These are phyloP conservation scores for Biscogniauxia marginata DNA, from an alignment of 2,329 filamentous ascomycete genomes.

Conservation along the genomic window DNA sequence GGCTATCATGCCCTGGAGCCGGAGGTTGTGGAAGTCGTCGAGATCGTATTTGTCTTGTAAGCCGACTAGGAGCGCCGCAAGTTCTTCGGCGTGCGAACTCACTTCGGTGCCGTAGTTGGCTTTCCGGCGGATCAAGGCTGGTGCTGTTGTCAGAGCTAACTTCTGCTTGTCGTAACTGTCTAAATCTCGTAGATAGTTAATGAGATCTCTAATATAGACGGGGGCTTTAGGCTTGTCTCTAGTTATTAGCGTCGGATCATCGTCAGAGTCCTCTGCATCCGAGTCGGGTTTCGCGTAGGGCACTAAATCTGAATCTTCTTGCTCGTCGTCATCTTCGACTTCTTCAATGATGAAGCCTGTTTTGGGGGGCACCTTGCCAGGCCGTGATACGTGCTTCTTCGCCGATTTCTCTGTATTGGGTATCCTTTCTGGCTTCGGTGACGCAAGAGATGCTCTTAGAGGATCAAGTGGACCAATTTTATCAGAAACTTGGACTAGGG, in stretches of 20 bases:
- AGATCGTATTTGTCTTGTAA: constrained; percentile 85
- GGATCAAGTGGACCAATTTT: constrained; percentile 55
- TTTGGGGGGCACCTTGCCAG: constrained; percentile 33
- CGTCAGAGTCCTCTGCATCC: constrained; percentile 87
- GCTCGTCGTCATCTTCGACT: constrained; percentile 56
- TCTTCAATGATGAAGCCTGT: constrained; percentile 62
- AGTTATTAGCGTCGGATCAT: constrained; percentile 83
- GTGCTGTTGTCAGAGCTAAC: constrained; percentile 73
- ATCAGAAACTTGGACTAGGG: constrained; percentile 63
- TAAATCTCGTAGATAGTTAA: constrained; percentile 73
- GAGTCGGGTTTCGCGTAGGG: constrained; percentile 84
- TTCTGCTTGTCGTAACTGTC: constrained; percentile 85
- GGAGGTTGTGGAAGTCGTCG: constrained; percentile 71
- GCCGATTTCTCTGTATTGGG: constrained; percentile 25
- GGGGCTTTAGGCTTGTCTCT: constrained; percentile 80
- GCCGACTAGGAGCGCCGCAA: constrained; percentile 74
- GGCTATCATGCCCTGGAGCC: constrained; percentile 78
- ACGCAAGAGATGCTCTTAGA: constrained; percentile 36
- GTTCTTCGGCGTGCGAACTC: constrained; percentile 75
- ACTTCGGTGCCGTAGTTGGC: constrained; percentile 86
- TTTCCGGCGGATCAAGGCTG: constrained; percentile 82
- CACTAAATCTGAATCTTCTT: constrained; percentile 66
- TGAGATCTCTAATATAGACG: constrained; percentile 86
- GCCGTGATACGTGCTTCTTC: constrained; percentile 16
- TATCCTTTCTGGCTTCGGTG: constrained; percentile 20